A percentile compares a stretch with the other conserved stretches of the same genome.
Evolutionary conservation across 306 rosid genomes (phyloP).

Genomic region (Acacia acuminata): DNA sequence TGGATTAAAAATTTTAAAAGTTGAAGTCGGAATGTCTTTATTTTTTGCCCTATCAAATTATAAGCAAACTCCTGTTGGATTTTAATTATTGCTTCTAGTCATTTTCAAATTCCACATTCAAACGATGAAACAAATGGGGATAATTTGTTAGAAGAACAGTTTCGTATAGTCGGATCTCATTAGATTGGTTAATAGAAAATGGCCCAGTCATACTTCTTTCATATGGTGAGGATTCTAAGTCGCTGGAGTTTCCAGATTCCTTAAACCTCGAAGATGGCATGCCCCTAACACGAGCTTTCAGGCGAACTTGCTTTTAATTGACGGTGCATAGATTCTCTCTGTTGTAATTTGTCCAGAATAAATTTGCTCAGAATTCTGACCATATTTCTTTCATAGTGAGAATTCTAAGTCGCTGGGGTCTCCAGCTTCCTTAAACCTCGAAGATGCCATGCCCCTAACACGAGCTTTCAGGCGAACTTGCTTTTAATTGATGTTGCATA

Average conservation of each 20-base stretch:
- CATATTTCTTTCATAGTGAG: not conserved
- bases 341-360: not conserved
- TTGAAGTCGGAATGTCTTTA: not conserved
- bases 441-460: not conserved
- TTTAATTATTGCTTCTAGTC: not conserved
- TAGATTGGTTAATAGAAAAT: not conserved
- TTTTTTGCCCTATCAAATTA: not conserved
- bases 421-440: not conserved
- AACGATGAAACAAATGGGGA: not conserved
- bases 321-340: not conserved
- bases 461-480: too few species aligned
- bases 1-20: not conserved
- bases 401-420: not conserved
- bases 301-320: too few species aligned
- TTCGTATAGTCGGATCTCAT: not conserved
- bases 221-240: not conserved
- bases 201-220: not conserved
- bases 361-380: not conserved
- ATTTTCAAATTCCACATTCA: not conserved
- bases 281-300: not conserved
- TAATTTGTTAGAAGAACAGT: not conserved
- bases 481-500: too few species aligned
- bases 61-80: not conserved
- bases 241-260: not conserved
- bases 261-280: not conserved